Evolutionary conservation across 306 rosid species (phyloP), one percentile per base, ranked within the genome.

Genomic region (Geum urbanum): DNA sequence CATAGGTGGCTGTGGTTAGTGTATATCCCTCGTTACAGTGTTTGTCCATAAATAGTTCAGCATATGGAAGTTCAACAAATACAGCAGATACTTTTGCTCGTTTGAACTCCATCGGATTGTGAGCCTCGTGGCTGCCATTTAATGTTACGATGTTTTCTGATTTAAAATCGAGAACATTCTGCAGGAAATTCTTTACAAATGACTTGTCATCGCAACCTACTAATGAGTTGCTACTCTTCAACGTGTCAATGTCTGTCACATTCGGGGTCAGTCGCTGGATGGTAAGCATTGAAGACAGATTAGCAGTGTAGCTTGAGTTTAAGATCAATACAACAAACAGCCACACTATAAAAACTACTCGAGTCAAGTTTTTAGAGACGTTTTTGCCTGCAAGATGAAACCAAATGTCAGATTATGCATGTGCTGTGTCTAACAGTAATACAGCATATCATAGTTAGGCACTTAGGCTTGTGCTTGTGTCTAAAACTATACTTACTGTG

Each of bases 221-320:
- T 66, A 12, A 9, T 56, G 80, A 49, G n/a, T 80, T 73, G 41
- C 69, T 84, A 15, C 69, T 67, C 83, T 45, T 86, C 44, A 88
- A 74, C 87, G 77, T 86, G 4, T 82, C 79, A 41, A 84, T 71
- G 61, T 79, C 78, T 57, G 74, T 73, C 3, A 64, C 80, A 24
- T 54, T 41, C 15, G 76, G 58, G 8, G 54, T 63, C 63, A 84
- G 47, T 14, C 74, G 48, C 71, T 59, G 51, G 39, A 84, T 83
- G 6, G 86, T 88, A 46, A 88, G 86, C 83, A 79, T 66, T 24
- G 91, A 88, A 7, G 91, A 88, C 49, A 88, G 81, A 70, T 66
- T 88, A n/a, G 91, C 91, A 43, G 95, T 86, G 84, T 88, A 88
- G 79, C 95, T 86, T 64, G 95, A 84, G 59, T 68, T 86, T 49